Evolutionary conservation across 1,139 yeast species (phyloP), one percentile per base, ranked within the genome.

Genomic region (Hanseniaspora gamundiae): DNA sequence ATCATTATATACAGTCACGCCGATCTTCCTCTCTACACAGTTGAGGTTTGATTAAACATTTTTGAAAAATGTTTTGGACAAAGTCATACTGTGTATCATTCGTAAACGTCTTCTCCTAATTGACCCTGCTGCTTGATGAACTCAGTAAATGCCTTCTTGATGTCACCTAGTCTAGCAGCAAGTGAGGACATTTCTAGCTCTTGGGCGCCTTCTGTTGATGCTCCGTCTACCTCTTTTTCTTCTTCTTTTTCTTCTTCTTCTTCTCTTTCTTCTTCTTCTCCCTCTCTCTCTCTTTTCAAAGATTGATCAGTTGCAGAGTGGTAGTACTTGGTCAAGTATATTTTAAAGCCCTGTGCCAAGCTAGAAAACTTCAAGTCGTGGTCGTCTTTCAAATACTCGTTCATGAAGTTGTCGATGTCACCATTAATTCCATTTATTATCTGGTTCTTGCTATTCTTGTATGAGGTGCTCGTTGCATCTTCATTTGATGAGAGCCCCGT

Each of bases 381-480:
- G 30, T 45, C 50, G 11, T 52, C 52, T 11, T 48, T 49, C 47
- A 52, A 49, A 27, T 48, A 51, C 19, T 42, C 48, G 35, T 49
- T 51, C 51, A 53, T 47, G 31, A 52, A 53, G 20, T 48, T 48
- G 22, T 53, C 56, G 42, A 53, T 47, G 36, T 50, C 49, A 11
- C 50, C 36, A 30, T 40, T n/a, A 33, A 17, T 30, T 28, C 26
- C 33, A 6, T 30, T 33, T 22, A 33, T 7, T 33, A 17, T 17
- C 19, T 33, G 36, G 10, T 17, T 35, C 16, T 35, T 35, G 24
- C 9, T 35, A 19, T 17, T 17, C 20, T 19, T 19, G 10, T n/a
- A 16, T 10, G 19, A n/a, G n/a, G n/a, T n/a, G n/a, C n/a, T n/a
- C n/a, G n/a, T n/a, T n/a, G n/a, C n/a, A n/a, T n/a, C n/a, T n/a